phyloP scores from a whole-genome alignment of 768 basidiomycete species.

The Boletus reticulatus region DNA sequence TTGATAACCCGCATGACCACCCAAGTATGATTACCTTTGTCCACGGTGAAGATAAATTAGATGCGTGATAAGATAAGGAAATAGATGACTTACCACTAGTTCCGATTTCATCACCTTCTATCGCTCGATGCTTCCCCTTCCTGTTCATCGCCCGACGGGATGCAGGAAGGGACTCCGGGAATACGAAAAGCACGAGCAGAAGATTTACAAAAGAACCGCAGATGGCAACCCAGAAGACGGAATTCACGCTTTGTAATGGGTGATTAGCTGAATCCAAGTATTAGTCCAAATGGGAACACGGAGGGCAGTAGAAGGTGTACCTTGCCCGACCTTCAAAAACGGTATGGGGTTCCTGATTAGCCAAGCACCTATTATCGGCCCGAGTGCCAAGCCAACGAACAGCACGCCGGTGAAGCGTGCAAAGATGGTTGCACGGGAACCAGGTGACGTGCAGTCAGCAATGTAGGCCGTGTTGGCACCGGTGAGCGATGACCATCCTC shows the following conservation, averaged over 20 bases:
- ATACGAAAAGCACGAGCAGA: slow-evolving; percentile 58
- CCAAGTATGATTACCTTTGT: slow-evolving; percentile 7
- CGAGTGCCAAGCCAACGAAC: slow-evolving; percentile 73
- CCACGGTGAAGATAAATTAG: not conserved
- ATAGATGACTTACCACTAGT: slow-evolving; percentile 9
- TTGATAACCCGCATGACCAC: slow-evolving; percentile 29
- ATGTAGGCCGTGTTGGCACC: slow-evolving; percentile 67
- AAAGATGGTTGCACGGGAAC: slow-evolving; percentile 71
- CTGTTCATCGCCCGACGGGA: slow-evolving; percentile 24
- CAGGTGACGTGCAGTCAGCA: slow-evolving; percentile 79
- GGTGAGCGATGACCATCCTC: slow-evolving; percentile 69
- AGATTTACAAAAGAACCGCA: slow-evolving; percentile 46
- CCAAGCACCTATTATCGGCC: slow-evolving; percentile 66
- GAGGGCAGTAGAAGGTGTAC: slow-evolving; percentile 12
- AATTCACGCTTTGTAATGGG: slow-evolving; percentile 39
- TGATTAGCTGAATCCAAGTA: slow-evolving; percentile 21
- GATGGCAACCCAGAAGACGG: slow-evolving; percentile 55
- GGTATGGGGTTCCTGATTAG: slow-evolving; percentile 45
- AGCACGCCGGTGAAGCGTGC: slow-evolving; percentile 71
- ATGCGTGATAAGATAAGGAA: not conserved
- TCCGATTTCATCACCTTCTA: slow-evolving; percentile 8
- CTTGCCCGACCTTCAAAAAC: slow-evolving; percentile 27
- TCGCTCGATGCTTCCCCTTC: slow-evolving; percentile 31
- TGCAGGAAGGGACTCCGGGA: slow-evolving; percentile 52
- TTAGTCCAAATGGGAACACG: slow-evolving; percentile 6